phyloP scores from a whole-genome alignment of 352 stramenopile genomes.

The Phytopythium chamaehyphon region DNA sequence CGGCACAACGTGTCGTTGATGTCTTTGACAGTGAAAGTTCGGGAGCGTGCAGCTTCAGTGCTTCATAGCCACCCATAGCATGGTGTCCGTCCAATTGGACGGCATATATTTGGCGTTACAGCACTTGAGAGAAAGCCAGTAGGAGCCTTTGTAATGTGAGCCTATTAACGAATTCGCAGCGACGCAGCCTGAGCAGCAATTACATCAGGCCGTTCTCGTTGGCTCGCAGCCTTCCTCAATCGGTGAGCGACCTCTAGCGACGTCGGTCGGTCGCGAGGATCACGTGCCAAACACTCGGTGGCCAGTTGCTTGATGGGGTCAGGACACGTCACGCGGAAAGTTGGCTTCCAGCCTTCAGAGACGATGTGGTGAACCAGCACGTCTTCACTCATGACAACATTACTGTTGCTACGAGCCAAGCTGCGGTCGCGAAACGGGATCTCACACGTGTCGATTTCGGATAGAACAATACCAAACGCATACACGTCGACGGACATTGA shows the following conservation, averaged over 20 bases:
- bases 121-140: no score
- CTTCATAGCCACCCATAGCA: no score
- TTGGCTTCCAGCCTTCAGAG: slow-evolving; percentile 39
- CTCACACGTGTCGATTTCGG: slow-evolving; percentile 73
- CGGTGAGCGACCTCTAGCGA: slow-evolving; percentile 42
- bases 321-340: slow-evolving; percentile 42
- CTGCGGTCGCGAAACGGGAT: slow-evolving; percentile 43
- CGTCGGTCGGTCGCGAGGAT: slow-evolving; percentile 31
- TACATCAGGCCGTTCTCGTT: slow-evolving; percentile 20
- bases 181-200: slow-evolving; percentile 25
- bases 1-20: no score
- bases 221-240: slow-evolving; percentile 36
- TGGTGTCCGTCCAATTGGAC: no score
- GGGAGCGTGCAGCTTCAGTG: no score
- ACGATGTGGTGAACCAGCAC: slow-evolving; percentile 51
- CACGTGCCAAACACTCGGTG: slow-evolving; percentile 32
- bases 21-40: no score
- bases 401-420: slow-evolving; percentile 10
- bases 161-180: slow-evolving; percentile 20
- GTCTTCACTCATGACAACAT: slow-evolving; percentile 26
- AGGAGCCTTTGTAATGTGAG: no score
- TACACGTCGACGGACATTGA: slow-evolving; percentile 87
- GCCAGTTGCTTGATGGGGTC: slow-evolving; percentile 39
- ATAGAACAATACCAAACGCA: slow-evolving; percentile 78
- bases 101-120: no score